Evolutionary conservation across 805 yeast species (phyloP).

Genomic region (Saccharomycopsis oosterbeekiorum): DNA sequence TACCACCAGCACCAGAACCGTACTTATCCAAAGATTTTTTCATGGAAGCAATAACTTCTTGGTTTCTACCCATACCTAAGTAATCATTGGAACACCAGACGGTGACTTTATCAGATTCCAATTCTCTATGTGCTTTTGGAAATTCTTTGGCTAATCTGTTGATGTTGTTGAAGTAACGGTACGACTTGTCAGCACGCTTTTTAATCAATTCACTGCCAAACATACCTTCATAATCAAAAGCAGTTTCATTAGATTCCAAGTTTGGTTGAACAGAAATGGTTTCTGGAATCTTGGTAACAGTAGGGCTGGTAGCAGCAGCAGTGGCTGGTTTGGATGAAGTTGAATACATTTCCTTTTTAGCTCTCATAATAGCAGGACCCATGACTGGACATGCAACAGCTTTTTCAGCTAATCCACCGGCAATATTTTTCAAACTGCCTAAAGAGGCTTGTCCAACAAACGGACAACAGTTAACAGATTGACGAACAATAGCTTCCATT

Average conservation of each 20-base stretch:
- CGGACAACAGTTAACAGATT: constrained; percentile 75
- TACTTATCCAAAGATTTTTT: constrained; percentile 71
- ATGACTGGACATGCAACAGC: constrained; percentile 86
- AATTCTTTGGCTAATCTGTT: constrained; percentile 90
- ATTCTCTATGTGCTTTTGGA: constrained; percentile 81
- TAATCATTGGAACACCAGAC: constrained; percentile 99
- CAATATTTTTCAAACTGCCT: constrained; percentile 48
- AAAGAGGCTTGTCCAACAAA: constrained; percentile 55
- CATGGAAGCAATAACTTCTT: constrained; percentile 65
- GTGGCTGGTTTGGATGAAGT: constrained; percentile 26
- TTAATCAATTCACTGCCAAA: constrained; percentile 56
- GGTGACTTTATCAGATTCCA: constrained; percentile 74
- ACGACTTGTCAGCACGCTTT: constrained; percentile 83
- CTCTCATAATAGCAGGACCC: constrained; percentile 54
- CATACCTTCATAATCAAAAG: constrained; percentile 65
- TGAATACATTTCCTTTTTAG: constrained; percentile 24
- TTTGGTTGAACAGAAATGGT: background rate
- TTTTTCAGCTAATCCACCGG: constrained; percentile 38
- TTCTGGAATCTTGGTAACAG: constrained; percentile 23
- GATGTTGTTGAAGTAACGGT: constrained; percentile 93
- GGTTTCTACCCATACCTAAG: constrained; percentile 86
- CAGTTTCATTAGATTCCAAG: constrained; percentile 32
- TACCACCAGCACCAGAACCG: constrained; percentile 99
- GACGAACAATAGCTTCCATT: constrained; percentile 76
- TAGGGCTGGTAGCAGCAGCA: constrained; percentile 26